These are phyloP conservation scores for Escovopsis sp. DNA, from an alignment of 2,329 filamentous ascomycete species.

Conservation along the genomic window DNA sequence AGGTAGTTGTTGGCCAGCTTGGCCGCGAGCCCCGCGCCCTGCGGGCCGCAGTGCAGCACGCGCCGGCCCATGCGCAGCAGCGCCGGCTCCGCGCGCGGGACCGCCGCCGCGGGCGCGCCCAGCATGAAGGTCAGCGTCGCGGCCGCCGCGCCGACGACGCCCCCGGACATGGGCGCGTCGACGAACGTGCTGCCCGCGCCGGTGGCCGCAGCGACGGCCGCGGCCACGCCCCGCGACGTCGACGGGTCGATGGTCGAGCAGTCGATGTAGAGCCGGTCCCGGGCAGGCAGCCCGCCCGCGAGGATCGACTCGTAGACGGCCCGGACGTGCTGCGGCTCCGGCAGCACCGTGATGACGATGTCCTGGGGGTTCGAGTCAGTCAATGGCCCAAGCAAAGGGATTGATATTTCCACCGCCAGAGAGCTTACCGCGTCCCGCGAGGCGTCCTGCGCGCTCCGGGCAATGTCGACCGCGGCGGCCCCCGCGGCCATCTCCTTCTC, in stretches of 20 bases:
- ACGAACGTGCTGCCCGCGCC: conserved; percentile 59
- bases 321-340: conserved; percentile 77
- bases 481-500: conserved; percentile 30
- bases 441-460: conserved; percentile 31
- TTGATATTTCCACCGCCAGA: too few species aligned
- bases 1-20: conserved; percentile 98
- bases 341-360: conserved; percentile 75
- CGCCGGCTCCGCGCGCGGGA: conserved; percentile 51
- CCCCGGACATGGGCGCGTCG: conserved; percentile 94
- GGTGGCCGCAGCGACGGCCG: conserved; percentile 42
- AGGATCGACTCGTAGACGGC: conserved; percentile 69
- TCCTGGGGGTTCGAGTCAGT: conserved; percentile 37
- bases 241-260: conserved; percentile 91
- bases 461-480: conserved; percentile 33
- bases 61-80: conserved; percentile 74
- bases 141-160: conserved; percentile 77
- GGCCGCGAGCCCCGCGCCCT: conserved; percentile 74
- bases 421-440: conserved; percentile 36
- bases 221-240: conserved; percentile 65
- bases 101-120: conserved; percentile 48
- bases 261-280: conserved; percentile 75
- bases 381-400: too few species aligned
- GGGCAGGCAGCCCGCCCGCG: conserved; percentile 33
- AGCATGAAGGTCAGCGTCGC: conserved; percentile 95
- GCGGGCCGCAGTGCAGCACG: conserved; percentile 71